A percentile compares a stretch with the other conserved stretches of the same genome.
phyloP scores from a whole-genome alignment of 2,329 filamentous ascomycete genomes.

The Fusarium globosum region DNA sequence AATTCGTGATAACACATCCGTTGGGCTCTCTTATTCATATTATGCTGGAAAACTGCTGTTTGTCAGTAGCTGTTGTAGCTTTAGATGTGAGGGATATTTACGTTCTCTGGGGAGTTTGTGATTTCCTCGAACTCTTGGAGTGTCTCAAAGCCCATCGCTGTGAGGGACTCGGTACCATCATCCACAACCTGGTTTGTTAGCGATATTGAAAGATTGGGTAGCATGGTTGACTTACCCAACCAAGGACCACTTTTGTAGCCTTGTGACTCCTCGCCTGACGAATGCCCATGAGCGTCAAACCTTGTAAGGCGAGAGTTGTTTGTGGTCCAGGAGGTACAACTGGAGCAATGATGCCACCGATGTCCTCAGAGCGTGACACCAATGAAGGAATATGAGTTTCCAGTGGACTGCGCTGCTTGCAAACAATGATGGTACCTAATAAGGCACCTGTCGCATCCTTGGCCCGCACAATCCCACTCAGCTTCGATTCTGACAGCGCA shows the following conservation, averaged over 20 bases:
- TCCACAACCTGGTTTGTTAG: conserved; percentile 68
- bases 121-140: conserved; percentile 86
- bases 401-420: conserved; percentile 75
- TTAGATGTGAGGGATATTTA: conserved; percentile 40
- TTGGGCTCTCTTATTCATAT: neutral
- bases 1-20: neutral
- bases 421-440: conserved; percentile 83
- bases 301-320: conserved; percentile 77
- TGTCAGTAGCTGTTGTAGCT: neutral
- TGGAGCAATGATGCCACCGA: conserved; percentile 83
- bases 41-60: conserved; percentile 25
- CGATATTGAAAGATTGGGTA: neutral
- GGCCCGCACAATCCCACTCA: conserved; percentile 85
- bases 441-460: conserved; percentile 76
- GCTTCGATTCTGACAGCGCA: conserved; percentile 75
- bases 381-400: conserved; percentile 77
- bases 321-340: conserved; percentile 78
- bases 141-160: conserved; percentile 83
- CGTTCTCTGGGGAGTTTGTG: conserved; percentile 69
- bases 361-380: conserved; percentile 66
- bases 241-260: conserved; percentile 77
- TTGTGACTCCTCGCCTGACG: conserved; percentile 85
- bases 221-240: conserved; percentile 72
- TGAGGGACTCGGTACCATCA: conserved; percentile 77
- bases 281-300: conserved; percentile 82